Percentiles rank a stretch among this genome's conserved stretches.
Evolutionary conservation across 2,329 filamentous ascomycete species (phyloP).

Genomic region (Apiospora malaysiana): DNA sequence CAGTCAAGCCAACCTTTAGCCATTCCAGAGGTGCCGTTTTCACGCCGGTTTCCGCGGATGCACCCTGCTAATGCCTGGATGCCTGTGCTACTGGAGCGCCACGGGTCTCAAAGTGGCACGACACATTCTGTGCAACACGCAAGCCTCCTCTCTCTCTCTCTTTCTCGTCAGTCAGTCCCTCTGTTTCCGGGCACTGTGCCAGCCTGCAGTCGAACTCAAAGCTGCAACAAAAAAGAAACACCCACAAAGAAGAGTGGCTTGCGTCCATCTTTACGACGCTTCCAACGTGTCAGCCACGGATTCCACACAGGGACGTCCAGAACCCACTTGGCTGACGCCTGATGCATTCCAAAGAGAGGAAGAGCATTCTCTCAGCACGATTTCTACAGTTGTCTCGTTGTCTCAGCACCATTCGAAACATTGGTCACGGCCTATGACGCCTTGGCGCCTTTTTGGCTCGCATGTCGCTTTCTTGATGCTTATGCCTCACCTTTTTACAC

Average conservation of each 20-base stretch:
- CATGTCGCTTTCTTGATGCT: background rate
- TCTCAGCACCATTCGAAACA: constrained; percentile 11
- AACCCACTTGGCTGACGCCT: background rate
- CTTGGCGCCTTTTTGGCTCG: background rate
- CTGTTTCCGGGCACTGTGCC: background rate
- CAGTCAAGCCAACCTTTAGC: background rate
- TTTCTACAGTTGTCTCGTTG: background rate
- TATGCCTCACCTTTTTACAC: constrained; percentile 3
- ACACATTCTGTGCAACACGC: constrained; percentile 1
- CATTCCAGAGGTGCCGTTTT: constrained; percentile 11
- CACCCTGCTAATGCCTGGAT: constrained; percentile 1
- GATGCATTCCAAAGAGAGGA: background rate
- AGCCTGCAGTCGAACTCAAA: background rate
- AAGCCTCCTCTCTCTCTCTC: background rate
- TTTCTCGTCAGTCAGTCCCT: background rate
- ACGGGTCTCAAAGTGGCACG: constrained; percentile 17
- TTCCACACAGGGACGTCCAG: constrained; percentile 20
- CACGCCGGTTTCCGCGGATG: constrained; percentile 9
- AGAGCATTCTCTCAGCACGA: background rate
- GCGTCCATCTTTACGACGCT: constrained; percentile 4
- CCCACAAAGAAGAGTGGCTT: background rate
- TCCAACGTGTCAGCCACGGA: constrained; percentile 25
- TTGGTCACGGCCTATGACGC: background rate
- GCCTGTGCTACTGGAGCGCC: background rate
- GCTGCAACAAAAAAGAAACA: constrained; percentile 24